Evolutionary conservation across 1,284 basidiomycete genomes (phyloP), one percentile per base, ranked within the genome.

Genomic region (Ustilago curta): DNA sequence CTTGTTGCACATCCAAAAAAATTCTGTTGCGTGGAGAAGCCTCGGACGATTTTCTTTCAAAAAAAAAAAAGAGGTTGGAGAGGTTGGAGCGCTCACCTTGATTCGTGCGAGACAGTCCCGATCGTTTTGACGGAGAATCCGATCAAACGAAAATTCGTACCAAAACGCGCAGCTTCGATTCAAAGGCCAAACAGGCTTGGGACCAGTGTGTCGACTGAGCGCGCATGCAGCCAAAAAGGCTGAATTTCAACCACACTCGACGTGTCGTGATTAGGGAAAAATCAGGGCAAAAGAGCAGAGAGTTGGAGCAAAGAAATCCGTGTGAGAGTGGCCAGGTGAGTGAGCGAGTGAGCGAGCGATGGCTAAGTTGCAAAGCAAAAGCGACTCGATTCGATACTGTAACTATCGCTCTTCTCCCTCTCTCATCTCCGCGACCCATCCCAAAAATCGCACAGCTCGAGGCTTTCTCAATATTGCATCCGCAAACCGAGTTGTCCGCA

Each of bases 261-360:
- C 67, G 67, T 70, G 67, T 63, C 67, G 67, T 64, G 67, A 70
- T 56, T 51, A 35, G 21, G 8, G 19, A 2, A 18, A n/a, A 47
- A 19, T 18, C 35, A n/a, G 43, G 53, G 65, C 65, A 21, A 25
- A 52, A 37, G 65, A 37, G 48, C 65, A 42, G 64, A 39, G 62
- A 37, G n/a, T 16, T 6, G 35, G 21, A 48, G 27, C 45, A 18
- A 27, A 47, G n/a, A 8, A 37, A 42, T n/a, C 31, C 18, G 27
- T n/a, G 31, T 8, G 32, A 23, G 31, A 54, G 51, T 9, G 29
- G n/a, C n/a, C n/a, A n/a, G n/a, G n/a, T n/a, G n/a, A n/a, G n/a
- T 14, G 31, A 4, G 3, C 31, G 31, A 37, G 35, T 37, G 35
- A 37, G 14, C 35, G 35, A 31, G 47, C 1, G 4, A 8, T 16